phyloP scores from a whole-genome alignment of 257 asterid genomes.

The Petunia secreta region DNA sequence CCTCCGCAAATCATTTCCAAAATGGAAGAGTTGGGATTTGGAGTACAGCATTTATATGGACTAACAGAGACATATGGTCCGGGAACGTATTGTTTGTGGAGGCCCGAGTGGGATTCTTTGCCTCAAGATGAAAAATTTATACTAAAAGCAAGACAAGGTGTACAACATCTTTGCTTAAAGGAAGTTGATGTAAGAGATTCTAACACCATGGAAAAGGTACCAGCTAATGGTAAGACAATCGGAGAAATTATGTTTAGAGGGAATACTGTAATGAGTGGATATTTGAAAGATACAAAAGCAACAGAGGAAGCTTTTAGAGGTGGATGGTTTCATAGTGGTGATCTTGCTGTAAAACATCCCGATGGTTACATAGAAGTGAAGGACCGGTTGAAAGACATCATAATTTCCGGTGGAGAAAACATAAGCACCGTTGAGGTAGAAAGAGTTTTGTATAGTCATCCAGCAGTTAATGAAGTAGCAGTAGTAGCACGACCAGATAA shows the following conservation, averaged over 20 bases:
- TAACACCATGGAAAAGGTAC: constrained; percentile 36
- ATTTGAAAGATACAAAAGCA: constrained; percentile 36
- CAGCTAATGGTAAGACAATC: constrained; percentile 39
- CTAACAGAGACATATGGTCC: constrained; percentile 49
- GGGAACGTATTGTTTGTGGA: constrained; percentile 45
- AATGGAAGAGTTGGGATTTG: constrained; percentile 44
- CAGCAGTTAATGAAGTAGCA: constrained; percentile 41
- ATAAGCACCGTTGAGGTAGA: constrained; percentile 48
- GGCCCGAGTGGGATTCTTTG: constrained; percentile 43
- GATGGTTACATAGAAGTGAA: constrained; percentile 45
- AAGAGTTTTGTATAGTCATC: constrained; percentile 39
- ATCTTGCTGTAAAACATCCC: constrained; percentile 41
- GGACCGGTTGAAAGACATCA: constrained; percentile 44
- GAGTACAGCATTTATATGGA: constrained; percentile 43
- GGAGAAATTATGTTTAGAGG: constrained; percentile 51
- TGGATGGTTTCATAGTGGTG: constrained; percentile 46
- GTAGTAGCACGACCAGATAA: constrained; percentile 47
- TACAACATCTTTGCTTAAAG: constrained; percentile 41
- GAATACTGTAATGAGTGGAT: constrained; percentile 45
- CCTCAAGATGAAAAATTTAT: constrained; percentile 35
- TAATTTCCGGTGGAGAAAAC: constrained; percentile 46
- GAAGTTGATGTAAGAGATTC: constrained; percentile 42
- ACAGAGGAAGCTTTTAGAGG: constrained; percentile 43
- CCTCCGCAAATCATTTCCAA: constrained; percentile 38
- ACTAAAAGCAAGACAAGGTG: constrained; percentile 43